Evolutionary conservation across 495 filamentous ascomycete genomes (phyloP).

Genomic region (Clavariopsis aquatica): DNA sequence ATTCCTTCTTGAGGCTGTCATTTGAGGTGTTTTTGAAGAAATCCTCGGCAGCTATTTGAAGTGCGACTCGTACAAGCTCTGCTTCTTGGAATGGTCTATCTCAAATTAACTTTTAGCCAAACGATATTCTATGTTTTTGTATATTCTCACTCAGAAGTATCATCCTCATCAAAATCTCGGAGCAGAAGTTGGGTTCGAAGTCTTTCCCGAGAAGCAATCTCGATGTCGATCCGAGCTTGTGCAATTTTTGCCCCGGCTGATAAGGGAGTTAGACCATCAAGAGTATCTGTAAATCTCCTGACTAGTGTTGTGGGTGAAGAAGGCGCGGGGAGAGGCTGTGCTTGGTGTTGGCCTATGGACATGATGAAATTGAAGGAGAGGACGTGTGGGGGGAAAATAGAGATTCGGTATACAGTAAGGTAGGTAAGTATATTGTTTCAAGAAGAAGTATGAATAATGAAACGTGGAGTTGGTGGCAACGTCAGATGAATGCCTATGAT

Average conservation of each 20-base stretch:
- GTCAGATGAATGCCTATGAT: too few species aligned
- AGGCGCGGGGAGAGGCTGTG: neutral
- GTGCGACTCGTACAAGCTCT: neutral
- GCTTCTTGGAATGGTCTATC: conserved; percentile 3
- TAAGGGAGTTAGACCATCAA: neutral
- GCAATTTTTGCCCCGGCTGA: neutral
- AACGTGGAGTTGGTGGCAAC: too few species aligned
- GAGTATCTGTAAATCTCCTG: conserved; percentile 3
- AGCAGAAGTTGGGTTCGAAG: neutral
- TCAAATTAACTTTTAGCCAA: too few species aligned
- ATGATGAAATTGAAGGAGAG: neutral
- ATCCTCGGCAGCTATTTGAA: neutral
- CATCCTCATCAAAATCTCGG: neutral
- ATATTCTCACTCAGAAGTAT: too few species aligned
- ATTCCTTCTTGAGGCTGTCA: neutral
- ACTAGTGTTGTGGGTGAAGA: neutral
- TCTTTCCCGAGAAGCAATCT: neutral
- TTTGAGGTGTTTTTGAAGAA: neutral
- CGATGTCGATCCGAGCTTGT: neutral
- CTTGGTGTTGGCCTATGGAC: neutral
- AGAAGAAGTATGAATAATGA: too few species aligned
- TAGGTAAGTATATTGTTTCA: too few species aligned
- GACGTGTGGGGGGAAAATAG: too few species aligned
- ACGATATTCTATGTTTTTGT: neutral
- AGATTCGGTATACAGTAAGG: too few species aligned